A percentile compares a stretch with the other conserved stretches of the same genome.
Conservation (phyloP, 169 alveolate species). For the Babesia ovis region DNA sequence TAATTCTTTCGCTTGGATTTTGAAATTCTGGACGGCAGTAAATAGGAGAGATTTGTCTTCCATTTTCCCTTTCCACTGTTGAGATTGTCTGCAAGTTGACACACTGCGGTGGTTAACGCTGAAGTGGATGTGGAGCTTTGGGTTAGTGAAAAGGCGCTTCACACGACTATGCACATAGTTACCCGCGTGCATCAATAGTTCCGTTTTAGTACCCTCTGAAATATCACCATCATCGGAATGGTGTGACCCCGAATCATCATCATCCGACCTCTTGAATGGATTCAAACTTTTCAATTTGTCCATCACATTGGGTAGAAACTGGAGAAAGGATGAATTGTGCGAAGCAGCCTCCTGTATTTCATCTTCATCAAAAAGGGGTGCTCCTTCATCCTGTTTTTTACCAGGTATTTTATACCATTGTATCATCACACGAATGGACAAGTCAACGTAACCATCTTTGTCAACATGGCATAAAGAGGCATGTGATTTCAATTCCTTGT, state of each 20-base stretch:
- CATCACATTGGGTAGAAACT: background rate
- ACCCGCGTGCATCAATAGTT: background rate
- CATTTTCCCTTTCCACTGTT: constrained; percentile 50
- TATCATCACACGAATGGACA: constrained; percentile 42
- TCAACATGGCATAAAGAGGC: constrained; percentile 29
- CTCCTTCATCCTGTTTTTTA: background rate
- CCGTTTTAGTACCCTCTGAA: background rate
- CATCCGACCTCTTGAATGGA: constrained; percentile 9
- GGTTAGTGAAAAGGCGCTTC: constrained; percentile 2
- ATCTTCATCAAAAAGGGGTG: background rate
- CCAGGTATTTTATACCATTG: constrained; percentile 59
- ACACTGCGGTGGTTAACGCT: constrained; percentile 35
- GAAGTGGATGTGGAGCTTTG: constrained; percentile 52
- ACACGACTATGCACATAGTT: background rate
- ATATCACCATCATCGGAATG: constrained; percentile 33
- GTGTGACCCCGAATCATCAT: constrained; percentile 11
- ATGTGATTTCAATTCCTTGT: constrained; percentile 9
- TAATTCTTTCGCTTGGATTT: background rate
- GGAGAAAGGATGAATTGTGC: background rate
- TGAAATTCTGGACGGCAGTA: constrained; percentile 46
- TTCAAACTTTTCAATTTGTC: background rate
- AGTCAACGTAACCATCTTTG: constrained; percentile 31
- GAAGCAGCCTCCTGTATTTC: background rate
- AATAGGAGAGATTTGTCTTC: constrained; percentile 24
- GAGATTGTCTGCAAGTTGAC: constrained; percentile 47